Percentiles rank a stretch among this genome's conserved stretches.
phyloP scores from a whole-genome alignment of 768 basidiomycete species.

The Clitopilus passeckerianus region DNA sequence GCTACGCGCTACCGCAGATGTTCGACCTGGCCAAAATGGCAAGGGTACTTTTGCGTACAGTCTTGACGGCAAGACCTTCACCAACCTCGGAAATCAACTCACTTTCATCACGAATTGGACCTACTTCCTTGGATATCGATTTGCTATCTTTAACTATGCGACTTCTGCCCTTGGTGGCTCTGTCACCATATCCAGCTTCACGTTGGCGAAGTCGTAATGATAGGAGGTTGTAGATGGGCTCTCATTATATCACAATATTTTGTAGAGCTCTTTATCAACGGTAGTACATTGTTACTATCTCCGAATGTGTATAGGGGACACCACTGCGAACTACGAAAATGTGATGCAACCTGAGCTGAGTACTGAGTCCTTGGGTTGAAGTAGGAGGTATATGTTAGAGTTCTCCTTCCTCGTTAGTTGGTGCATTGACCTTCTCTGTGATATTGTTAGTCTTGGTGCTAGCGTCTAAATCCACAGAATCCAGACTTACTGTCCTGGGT shows the following conservation, averaged over 20 bases:
- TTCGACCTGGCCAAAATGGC: constrained; percentile 4
- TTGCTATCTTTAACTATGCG: constrained; percentile 13
- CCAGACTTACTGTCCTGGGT: constrained; percentile 1
- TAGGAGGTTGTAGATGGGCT: not conserved
- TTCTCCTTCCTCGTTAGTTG: no score
- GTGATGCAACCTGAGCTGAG: no score
- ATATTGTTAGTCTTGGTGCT: not conserved
- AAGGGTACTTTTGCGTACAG: constrained; percentile 10
- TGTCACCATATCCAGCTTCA: constrained; percentile 2
- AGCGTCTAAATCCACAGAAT: not conserved
- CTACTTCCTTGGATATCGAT: constrained; percentile 13
- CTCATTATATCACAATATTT: not conserved
- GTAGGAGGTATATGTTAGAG: no score
- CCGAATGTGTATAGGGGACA: no score
- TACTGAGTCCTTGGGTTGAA: no score
- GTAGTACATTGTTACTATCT: no score
- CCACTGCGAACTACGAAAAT: no score
- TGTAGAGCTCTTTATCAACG: no score
- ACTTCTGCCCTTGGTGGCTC: constrained; percentile 9
- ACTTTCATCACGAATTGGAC: constrained; percentile 10
- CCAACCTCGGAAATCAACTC: constrained; percentile 7
- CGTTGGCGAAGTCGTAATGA: not conserved
- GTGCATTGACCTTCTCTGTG: not conserved
- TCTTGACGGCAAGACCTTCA: constrained; percentile 11
- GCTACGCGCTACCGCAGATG: constrained; percentile 9